phyloP scores from a whole-genome alignment of 78 protist species.

The Dictyostelium purpureum region DNA sequence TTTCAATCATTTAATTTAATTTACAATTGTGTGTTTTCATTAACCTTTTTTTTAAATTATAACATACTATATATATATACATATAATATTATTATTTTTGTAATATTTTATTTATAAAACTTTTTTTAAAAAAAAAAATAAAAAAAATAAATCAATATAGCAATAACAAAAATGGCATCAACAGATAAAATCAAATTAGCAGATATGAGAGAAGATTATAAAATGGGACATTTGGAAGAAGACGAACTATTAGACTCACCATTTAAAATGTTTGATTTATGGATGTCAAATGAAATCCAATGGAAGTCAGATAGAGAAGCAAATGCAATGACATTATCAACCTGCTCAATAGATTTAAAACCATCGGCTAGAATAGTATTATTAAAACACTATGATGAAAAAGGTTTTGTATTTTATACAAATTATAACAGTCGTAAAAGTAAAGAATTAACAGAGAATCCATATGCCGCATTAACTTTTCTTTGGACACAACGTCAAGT shows the following conservation, averaged over 20 bases:
- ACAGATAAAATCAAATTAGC: neutral
- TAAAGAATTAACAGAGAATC: constrained; percentile 64
- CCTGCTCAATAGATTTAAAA: constrained; percentile 33
- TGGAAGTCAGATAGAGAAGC: constrained; percentile 35
- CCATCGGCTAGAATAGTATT: constrained; percentile 75
- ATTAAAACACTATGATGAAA: constrained; percentile 61
- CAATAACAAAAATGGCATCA: neutral
- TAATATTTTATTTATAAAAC: too few relatives aligned
- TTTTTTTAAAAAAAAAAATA: neutral
- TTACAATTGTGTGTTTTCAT: too few relatives aligned
- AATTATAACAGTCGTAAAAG: constrained; percentile 70
- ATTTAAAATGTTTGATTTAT: constrained; percentile 50
- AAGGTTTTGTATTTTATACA: constrained; percentile 77
- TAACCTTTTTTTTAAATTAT: too few relatives aligned
- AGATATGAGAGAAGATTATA: constrained; percentile 59
- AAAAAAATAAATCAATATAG: neutral
- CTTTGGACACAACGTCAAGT: constrained; percentile 76
- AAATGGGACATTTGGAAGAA: constrained; percentile 39
- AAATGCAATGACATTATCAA: constrained; percentile 52
- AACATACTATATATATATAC: too few relatives aligned
- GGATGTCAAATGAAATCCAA: constrained; percentile 29
- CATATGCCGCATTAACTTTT: constrained; percentile 58
- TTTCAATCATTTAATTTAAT: too few relatives aligned
- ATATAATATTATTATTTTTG: neutral
- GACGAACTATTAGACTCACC: neutral